Conservation (phyloP, 805 yeast species). For the Spathaspora sp. region DNA sequence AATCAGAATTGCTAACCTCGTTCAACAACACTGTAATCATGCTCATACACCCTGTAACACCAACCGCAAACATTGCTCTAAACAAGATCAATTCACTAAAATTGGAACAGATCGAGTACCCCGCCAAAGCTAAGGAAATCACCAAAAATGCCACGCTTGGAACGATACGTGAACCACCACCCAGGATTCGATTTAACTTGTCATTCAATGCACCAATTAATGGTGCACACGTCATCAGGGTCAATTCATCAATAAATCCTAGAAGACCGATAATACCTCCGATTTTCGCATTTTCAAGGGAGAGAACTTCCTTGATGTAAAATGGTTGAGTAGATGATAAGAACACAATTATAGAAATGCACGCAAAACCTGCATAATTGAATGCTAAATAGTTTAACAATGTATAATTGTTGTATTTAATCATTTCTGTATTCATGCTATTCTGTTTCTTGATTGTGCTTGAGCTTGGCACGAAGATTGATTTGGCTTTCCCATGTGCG, state of each 20-base stretch:
- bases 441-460: not conserved
- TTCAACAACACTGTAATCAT: slow-evolving; percentile 61
- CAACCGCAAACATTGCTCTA: slow-evolving; percentile 58
- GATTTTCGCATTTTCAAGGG: slow-evolving; percentile 20
- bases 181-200: slow-evolving; percentile 29
- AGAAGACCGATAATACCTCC: slow-evolving; percentile 33
- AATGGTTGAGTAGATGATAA: slow-evolving; percentile 40
- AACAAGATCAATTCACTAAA: slow-evolving; percentile 42
- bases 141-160: slow-evolving; percentile 46
- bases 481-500: not conserved
- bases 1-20: slow-evolving; percentile 48
- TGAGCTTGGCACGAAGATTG: not conserved
- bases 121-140: slow-evolving; percentile 43
- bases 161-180: slow-evolving; percentile 52
- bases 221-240: slow-evolving; percentile 53
- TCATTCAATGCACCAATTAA: slow-evolving; percentile 63
- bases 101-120: slow-evolving; percentile 40
- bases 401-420: slow-evolving; percentile 8
- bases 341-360: slow-evolving; percentile 37
- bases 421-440: not conserved
- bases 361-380: slow-evolving; percentile 33
- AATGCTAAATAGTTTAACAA: slow-evolving; percentile 27
- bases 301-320: slow-evolving; percentile 30
- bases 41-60: slow-evolving; percentile 52
- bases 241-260: slow-evolving; percentile 56